phyloP scores from a whole-genome alignment of 164 flowering plant genomes.

The Macadamia integrifolia region DNA sequence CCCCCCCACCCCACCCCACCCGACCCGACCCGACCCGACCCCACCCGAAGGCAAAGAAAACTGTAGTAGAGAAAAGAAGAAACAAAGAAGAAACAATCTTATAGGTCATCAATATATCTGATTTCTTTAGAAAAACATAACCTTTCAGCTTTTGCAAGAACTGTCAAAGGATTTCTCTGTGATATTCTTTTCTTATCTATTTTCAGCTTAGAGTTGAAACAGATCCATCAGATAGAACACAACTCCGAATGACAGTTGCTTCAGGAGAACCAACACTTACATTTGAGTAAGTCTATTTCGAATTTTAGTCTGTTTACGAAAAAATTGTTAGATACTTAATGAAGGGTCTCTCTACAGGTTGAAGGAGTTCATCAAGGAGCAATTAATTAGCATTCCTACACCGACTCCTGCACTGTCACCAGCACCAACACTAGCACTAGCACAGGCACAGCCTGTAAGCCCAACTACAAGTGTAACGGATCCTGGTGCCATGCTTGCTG shows the following conservation, averaged over 20 bases:
- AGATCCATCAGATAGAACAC: constrained; percentile 97
- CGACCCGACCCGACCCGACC: too few species aligned
- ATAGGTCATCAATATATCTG: too few species aligned
- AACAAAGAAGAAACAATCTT: too few species aligned
- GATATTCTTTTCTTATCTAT: background rate
- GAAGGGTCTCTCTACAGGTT: constrained; percentile 47
- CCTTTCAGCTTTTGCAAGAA: background rate
- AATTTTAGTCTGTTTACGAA: background rate
- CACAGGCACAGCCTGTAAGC: constrained; percentile 2
- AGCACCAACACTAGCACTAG: constrained; percentile 33
- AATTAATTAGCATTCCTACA: constrained; percentile 57
- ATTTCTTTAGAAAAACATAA: background rate
- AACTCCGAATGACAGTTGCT: constrained; percentile 89
- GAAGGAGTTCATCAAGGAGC: constrained; percentile 95
- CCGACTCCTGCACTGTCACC: constrained; percentile 35
- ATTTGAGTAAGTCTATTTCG: constrained; percentile 54
- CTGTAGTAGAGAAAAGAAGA: too few species aligned
- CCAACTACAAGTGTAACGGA: constrained; percentile 40
- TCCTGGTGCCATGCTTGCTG: constrained; percentile 92
- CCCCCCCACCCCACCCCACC: too few species aligned
- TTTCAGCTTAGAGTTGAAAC: constrained; percentile 88
- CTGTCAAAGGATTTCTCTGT: background rate
- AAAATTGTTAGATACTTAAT: background rate
- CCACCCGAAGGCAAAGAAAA: too few species aligned
- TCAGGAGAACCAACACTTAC: constrained; percentile 88